Evolutionary conservation across 352 stramenopile genomes (phyloP).

Genomic region (Blastocystis sp.): DNA sequence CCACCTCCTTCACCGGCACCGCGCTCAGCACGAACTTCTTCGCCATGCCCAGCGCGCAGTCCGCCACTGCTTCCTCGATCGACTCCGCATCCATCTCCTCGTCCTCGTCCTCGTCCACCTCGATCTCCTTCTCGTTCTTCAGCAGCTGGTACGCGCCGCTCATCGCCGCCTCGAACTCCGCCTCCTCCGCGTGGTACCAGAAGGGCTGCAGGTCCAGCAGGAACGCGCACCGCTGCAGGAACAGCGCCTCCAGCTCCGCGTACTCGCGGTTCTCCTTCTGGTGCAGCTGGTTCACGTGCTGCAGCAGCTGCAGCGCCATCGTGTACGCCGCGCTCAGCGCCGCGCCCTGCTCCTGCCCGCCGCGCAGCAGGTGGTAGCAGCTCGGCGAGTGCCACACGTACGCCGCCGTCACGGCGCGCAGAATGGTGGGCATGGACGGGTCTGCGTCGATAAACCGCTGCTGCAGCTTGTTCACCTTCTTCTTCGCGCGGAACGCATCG

Average conservation of each 20-base stretch:
- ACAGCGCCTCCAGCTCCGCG: constrained; percentile 1
- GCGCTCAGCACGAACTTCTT: constrained; percentile 14
- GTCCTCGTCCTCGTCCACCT: constrained; percentile 45
- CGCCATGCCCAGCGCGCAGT: background rate
- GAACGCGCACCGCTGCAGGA: constrained; percentile 11
- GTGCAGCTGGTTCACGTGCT: constrained; percentile 38
- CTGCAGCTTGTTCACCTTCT: constrained; percentile 35
- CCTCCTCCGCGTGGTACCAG: background rate
- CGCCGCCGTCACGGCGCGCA: constrained; percentile 3
- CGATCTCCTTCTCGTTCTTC: constrained; percentile 60
- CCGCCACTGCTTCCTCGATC: background rate
- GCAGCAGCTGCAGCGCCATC: background rate
- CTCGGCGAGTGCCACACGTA: constrained; percentile 43
- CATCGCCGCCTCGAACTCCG: background rate
- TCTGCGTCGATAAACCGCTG: background rate
- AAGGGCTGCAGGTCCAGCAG: constrained; percentile 52
- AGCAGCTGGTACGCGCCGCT: constrained; percentile 37
- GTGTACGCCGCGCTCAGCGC: constrained; percentile 24
- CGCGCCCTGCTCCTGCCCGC: background rate
- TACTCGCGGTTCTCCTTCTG: constrained; percentile 31
- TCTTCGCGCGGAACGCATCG: background rate
- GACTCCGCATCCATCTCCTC: constrained; percentile 27
- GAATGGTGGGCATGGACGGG: background rate
- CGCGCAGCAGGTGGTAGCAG: background rate
- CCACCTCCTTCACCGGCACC: background rate